A percentile compares a stretch with the other conserved stretches of the same genome.
phyloP scores from a whole-genome alignment of 306 rosid genomes.

The Potentilla sterilis region DNA sequence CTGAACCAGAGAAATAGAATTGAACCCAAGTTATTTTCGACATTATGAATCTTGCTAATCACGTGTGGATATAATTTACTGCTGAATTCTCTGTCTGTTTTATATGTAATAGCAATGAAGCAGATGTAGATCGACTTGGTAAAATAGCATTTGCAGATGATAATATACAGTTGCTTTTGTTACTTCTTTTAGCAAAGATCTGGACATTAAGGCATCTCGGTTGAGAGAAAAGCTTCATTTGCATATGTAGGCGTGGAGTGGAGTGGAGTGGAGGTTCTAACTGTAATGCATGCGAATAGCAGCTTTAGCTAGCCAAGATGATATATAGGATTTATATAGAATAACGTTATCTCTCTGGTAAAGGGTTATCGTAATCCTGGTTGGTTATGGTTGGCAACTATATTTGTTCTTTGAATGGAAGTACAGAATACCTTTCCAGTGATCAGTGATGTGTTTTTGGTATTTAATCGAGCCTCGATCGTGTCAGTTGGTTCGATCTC shows the following conservation, averaged over 20 bases:
- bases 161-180: background rate
- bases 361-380: slow-evolving; percentile 30
- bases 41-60: slow-evolving; percentile 19
- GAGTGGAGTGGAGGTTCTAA: background rate
- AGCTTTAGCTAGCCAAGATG: slow-evolving; percentile 22
- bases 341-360: slow-evolving; percentile 18
- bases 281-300: slow-evolving; percentile 14
- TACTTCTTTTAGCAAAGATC: background rate
- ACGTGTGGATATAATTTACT: slow-evolving; percentile 22
- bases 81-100: background rate
- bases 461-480: slow-evolving; percentile 11
- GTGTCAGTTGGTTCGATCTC: slow-evolving; percentile 19
- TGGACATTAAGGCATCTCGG: background rate
- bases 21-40: slow-evolving; percentile 7
- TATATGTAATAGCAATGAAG: background rate
- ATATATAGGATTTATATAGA: slow-evolving; percentile 7
- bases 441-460: slow-evolving; percentile 25
- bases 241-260: background rate
- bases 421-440: slow-evolving; percentile 66
- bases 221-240: background rate
- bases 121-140: background rate
- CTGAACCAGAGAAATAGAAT: background rate
- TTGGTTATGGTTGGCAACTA: slow-evolving; percentile 49
- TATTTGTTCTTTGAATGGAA: slow-evolving; percentile 43
- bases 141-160: slow-evolving; percentile 3